Evolutionary conservation across 129 eudicot species (phyloP).

Genomic region (Flaveria bidentis): DNA sequence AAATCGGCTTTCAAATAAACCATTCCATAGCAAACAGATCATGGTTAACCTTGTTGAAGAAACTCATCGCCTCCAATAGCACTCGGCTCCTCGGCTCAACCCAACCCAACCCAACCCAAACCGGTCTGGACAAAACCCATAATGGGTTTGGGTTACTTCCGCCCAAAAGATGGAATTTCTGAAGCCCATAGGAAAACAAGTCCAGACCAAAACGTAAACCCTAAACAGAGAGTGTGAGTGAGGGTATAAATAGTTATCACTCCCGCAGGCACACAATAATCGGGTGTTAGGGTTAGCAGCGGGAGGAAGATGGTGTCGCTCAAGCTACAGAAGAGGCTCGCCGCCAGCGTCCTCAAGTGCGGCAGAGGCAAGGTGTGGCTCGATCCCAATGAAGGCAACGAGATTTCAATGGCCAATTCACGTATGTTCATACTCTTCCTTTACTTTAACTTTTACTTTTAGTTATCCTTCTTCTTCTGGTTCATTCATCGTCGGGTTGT

Average conservation of each 20-base stretch:
- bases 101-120: too few relatives aligned
- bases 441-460: not conserved
- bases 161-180: not conserved
- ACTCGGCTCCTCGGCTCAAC: too few relatives aligned
- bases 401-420: constrained; percentile 48
- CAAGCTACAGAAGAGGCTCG: constrained; percentile 49
- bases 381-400: constrained; percentile 47
- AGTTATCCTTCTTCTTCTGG: not conserved
- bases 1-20: too few relatives aligned
- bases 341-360: constrained; percentile 48
- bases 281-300: not conserved
- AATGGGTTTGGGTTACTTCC: not conserved
- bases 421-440: constrained; percentile 25
- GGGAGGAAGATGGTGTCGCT: constrained; percentile 39
- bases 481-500: not conserved
- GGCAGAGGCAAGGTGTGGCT: constrained; percentile 51
- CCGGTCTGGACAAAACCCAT: too few relatives aligned
- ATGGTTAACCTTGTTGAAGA: too few relatives aligned
- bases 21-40: too few relatives aligned
- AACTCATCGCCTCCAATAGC: too few relatives aligned
- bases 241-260: not conserved
- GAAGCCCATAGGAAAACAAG: constrained; percentile 13
- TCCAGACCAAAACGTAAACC: constrained; percentile 28
- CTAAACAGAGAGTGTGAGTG: not conserved
- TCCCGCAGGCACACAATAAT: constrained; percentile 25